Conservation (phyloP, 2,329 filamentous ascomycete species). For the Chrysoporthe puriensis region DNA sequence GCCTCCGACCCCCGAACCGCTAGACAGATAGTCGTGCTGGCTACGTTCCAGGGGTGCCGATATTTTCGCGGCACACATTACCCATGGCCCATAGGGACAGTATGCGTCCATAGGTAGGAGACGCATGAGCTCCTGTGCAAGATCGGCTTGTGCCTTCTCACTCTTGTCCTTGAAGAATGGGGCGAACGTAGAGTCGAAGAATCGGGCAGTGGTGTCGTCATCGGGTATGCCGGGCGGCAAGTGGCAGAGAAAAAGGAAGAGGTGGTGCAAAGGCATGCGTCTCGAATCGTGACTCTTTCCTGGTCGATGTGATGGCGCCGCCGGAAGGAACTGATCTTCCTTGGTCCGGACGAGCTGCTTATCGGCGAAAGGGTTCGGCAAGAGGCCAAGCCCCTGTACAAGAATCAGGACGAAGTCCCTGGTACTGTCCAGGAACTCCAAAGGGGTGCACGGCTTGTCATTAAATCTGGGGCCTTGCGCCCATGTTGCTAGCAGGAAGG, state of each 20-base stretch:
- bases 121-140: conserved; percentile 56
- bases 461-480: conserved; percentile 50
- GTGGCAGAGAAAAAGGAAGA: conserved; percentile 64
- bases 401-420: conserved; percentile 54
- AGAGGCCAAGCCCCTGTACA: conserved; percentile 55
- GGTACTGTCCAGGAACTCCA: conserved; percentile 59
- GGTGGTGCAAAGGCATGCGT: conserved; percentile 66
- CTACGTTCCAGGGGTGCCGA: conserved; percentile 46
- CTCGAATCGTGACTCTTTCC: conserved; percentile 55
- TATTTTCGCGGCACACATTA: conserved; percentile 53
- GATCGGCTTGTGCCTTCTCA: conserved; percentile 47
- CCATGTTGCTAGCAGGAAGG: conserved; percentile 73
- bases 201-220: conserved; percentile 47
- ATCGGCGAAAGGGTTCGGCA: conserved; percentile 63
- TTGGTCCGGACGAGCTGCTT: conserved; percentile 57
- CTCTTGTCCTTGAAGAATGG: conserved; percentile 62
- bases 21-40: conserved; percentile 43
- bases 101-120: conserved; percentile 49
- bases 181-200: conserved; percentile 56
- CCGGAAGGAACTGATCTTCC: conserved; percentile 61
- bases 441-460: conserved; percentile 48
- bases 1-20: conserved; percentile 45
- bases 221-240: conserved; percentile 52
- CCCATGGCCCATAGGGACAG: conserved; percentile 55
- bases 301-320: conserved; percentile 67